Evolutionary conservation across 495 filamentous ascomycete genomes (phyloP).

Genomic region (Penicillium daleae): DNA sequence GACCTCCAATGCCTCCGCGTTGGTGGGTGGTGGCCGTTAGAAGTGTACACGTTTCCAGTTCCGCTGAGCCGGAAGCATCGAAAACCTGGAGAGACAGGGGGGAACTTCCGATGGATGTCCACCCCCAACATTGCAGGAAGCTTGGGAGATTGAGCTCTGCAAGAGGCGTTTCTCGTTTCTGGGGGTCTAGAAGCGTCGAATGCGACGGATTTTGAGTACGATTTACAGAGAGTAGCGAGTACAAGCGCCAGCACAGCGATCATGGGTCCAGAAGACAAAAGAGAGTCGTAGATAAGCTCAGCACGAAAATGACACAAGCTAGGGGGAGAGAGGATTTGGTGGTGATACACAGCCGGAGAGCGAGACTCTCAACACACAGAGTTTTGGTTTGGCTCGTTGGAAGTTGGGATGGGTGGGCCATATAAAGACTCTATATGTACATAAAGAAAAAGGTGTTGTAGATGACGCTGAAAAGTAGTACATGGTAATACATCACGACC

Average conservation of each 20-base stretch:
- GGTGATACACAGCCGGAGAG: conserved; percentile 30
- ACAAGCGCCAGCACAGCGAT: neutral
- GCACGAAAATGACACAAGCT: neutral
- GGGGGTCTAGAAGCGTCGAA: neutral
- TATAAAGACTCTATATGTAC: conserved; percentile 53
- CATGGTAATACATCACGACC: conserved; percentile 46
- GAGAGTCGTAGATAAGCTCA: conserved; percentile 11
- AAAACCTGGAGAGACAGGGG: conserved; percentile 4
- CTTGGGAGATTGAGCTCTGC: neutral
- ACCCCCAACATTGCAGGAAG: neutral
- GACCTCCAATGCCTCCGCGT: conserved; percentile 19
- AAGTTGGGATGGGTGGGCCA: conserved; percentile 40
- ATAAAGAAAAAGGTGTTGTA: conserved; percentile 43
- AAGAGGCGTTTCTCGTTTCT: neutral
- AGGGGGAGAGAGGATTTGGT: conserved; percentile 4
- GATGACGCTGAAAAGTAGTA: conserved; percentile 46
- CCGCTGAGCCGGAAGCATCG: neutral
- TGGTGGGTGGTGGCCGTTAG: conserved; percentile 14
- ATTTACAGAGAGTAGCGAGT: too few relatives aligned
- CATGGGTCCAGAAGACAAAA: neutral
- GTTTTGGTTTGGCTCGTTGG: conserved; percentile 42
- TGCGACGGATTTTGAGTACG: neutral
- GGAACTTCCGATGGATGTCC: neutral
- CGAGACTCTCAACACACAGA: conserved; percentile 37
- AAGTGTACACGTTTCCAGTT: conserved; percentile 17